These are phyloP conservation scores for Garcia nutans DNA, from an alignment of 345 rosid genomes.

Conservation along the genomic window DNA sequence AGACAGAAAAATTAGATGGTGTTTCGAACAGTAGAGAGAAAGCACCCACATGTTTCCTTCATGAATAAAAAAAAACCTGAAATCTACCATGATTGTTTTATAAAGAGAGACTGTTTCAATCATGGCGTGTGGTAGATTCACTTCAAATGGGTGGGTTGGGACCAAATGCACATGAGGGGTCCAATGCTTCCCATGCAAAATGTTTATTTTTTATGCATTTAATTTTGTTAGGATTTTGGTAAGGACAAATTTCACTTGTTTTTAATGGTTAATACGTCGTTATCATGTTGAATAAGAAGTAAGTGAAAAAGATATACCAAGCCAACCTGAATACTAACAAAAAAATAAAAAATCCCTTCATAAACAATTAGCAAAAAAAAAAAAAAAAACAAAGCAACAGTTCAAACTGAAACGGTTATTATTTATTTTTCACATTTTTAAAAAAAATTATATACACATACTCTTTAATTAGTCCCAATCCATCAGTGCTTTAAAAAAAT, in stretches of 20 bases:
- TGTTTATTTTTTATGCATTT: background rate
- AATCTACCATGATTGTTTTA: constrained; percentile 13
- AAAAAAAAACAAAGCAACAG: constrained; percentile 25
- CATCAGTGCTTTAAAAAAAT: constrained; percentile 3
- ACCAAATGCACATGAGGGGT: constrained; percentile 29
- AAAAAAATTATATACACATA: background rate
- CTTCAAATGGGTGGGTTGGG: constrained; percentile 10
- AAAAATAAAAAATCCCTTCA: constrained; percentile 12
- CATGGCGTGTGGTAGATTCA: constrained; percentile 25
- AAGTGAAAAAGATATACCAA: constrained; percentile 16
- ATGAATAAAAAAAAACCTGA: background rate
- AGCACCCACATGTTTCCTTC: background rate
- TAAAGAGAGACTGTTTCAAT: constrained; percentile 15
- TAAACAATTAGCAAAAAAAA: constrained; percentile 22
- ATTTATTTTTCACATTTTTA: background rate
- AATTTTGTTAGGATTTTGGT: constrained; percentile 11
- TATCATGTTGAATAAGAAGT: constrained; percentile 16
- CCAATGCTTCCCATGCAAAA: constrained; percentile 23
- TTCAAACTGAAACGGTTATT: constrained; percentile 5
- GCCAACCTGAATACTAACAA: constrained; percentile 11
- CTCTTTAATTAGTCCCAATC: constrained; percentile 6
- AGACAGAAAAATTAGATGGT: background rate
- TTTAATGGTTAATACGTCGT: constrained; percentile 26
- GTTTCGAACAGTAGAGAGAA: background rate
- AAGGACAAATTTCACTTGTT: constrained; percentile 25